Percentiles rank a stretch among this genome's conserved stretches.
Evolutionary conservation across 1,139 yeast genomes (phyloP).

Genomic region (Meyerozyma elateridarum): DNA sequence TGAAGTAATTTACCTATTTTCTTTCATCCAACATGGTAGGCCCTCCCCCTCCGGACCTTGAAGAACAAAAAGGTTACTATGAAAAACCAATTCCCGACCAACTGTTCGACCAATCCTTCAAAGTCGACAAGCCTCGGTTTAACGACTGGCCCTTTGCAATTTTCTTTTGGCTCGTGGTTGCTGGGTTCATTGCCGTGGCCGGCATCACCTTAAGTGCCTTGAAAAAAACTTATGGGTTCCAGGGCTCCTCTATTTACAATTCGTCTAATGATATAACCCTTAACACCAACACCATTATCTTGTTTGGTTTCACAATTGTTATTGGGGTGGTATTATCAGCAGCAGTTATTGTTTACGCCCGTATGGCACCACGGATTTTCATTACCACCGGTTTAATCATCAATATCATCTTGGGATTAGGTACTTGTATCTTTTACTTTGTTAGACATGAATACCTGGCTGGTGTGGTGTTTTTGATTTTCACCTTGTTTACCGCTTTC

Average conservation of each 20-base stretch:
- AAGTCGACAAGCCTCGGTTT: conserved; percentile 57
- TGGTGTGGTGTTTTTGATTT: conserved; percentile 67
- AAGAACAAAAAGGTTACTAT: conserved; percentile 20
- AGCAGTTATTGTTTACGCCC: conserved; percentile 54
- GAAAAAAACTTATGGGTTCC: conserved; percentile 45
- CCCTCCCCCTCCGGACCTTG: conserved; percentile 19
- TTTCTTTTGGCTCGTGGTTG: conserved; percentile 55
- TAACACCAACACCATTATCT: conserved; percentile 68
- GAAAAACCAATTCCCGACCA: conserved; percentile 34
- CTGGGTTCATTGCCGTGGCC: conserved; percentile 70
- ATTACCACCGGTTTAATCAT: conserved; percentile 66
- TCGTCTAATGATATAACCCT: conserved; percentile 51
- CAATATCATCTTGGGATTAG: conserved; percentile 66
- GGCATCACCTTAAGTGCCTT: conserved; percentile 66
- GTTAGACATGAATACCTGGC: conserved; percentile 66
- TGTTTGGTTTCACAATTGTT: conserved; percentile 63
- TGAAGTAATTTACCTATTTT: too few species aligned
- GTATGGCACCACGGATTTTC: conserved; percentile 61
- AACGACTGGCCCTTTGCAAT: conserved; percentile 74
- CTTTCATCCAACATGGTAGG: conserved; percentile 2
- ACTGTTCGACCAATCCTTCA: conserved; percentile 62
- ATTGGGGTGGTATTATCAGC: conserved; percentile 58
- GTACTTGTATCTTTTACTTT: conserved; percentile 71
- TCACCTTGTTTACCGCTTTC: conserved; percentile 60
- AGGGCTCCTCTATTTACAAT: conserved; percentile 66